Evolutionary conservation across 2,329 filamentous ascomycete species (phyloP).

Genomic region (Pezicula radicicola): DNA sequence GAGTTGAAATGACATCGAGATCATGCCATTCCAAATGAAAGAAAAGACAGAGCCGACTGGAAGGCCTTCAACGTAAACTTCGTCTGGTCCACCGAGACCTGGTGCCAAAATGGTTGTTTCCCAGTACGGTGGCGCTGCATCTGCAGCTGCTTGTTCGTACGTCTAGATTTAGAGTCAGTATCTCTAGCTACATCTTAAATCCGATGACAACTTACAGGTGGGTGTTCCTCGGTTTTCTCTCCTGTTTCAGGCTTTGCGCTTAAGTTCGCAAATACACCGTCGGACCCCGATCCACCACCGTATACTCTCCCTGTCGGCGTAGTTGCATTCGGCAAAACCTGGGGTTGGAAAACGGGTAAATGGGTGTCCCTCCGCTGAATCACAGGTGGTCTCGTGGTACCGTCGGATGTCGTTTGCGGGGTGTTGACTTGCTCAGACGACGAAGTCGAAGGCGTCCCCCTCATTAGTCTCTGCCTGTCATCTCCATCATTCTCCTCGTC

Average conservation of each 20-base stretch:
- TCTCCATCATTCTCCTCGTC: constrained; percentile 71
- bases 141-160: constrained; percentile 96
- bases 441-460: constrained; percentile 45
- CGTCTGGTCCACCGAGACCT: constrained; percentile 83
- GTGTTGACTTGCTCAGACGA: constrained; percentile 26
- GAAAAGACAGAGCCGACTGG: constrained; percentile 86
- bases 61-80: constrained; percentile 95
- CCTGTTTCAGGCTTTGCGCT: constrained; percentile 83
- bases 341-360: constrained; percentile 19
- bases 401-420: constrained; percentile 16
- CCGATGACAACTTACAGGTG: constrained; percentile 68
- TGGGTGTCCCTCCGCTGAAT: constrained; percentile 22
- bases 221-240: constrained; percentile 80
- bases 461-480: constrained; percentile 83
- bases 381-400: constrained; percentile 13
- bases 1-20: constrained; percentile 95
- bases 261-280: constrained; percentile 95
- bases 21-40: constrained; percentile 92
- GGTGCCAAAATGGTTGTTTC: constrained; percentile 97
- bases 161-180: constrained; percentile 52
- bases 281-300: constrained; percentile 74
- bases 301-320: constrained; percentile 47
- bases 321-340: constrained; percentile 7
- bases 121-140: constrained; percentile 96
- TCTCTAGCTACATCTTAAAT: neutral